Evolutionary conservation across 106 monocot genomes (phyloP), one percentile per base, ranked within the genome.

Genomic region (Iris macrosiphon): DNA sequence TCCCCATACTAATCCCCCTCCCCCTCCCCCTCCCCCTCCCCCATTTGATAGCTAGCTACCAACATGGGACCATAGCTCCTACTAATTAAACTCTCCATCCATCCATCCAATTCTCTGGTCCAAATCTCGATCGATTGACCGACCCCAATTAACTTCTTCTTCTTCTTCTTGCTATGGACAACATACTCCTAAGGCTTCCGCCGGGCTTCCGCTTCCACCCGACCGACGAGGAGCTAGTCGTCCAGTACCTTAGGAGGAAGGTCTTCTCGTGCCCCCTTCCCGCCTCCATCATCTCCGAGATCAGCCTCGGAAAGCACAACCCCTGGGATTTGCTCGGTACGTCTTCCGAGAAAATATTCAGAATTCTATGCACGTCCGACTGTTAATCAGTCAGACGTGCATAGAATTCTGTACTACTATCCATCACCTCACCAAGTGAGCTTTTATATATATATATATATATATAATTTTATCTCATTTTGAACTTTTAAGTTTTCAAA

Each of bases 151-250:
- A n/a, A n/a, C n/a, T n/a, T n/a, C n/a, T n/a, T n/a, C n/a, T n/a
- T n/a, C n/a, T n/a, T 26, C 28, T 26, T 26, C 6, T 29, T 12
- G 8, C 27, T 50, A 15, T 50, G 28, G 28, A n/a, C n/a, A n/a
- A n/a, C n/a, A n/a, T n/a, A 20, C 31, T 40, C 34, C 19, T 66
- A 16, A 73, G 55, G 43, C 52, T 93, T 62, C 92, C 87, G 0
- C 92, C 92, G 4, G 92, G 92, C 19, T 93, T 93, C 57, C 51
- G 92, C 35, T 93, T 93, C 61, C 87, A 83, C 55, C 92, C 92
- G 0, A 87, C 87, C 0, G 92, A 93, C 9, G 87, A 87, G 34
- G 92, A 93, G 71, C 87, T 93, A 4, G 62, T 93, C 3, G 54
- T 83, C 19, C 79, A 83, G 58, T 93, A 93, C 67, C 76, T 93